These are phyloP conservation scores for Pseudonitzschia pungens DNA, from an alignment of 108 stramenopile genomes.

Conservation along the genomic window DNA sequence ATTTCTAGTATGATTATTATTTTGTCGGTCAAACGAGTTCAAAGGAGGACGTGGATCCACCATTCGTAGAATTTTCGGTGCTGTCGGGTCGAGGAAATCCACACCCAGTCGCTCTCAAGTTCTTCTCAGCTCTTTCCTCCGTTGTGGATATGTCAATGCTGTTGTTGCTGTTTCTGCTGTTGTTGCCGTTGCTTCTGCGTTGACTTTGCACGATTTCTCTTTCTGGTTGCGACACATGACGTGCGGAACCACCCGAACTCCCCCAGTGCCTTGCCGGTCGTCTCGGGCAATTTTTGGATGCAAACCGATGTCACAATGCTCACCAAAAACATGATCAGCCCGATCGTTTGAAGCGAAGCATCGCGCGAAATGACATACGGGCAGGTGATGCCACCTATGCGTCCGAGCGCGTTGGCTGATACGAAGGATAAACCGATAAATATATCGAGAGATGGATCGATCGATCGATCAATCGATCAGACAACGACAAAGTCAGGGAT, in stretches of 20 bases:
- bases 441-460: neutral
- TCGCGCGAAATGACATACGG: constrained; percentile 46
- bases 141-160: neutral
- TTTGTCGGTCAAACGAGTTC: no score
- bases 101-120: no score
- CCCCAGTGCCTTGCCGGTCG: constrained; percentile 37
- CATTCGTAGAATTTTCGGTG: no score
- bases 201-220: neutral
- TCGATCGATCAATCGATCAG: neutral
- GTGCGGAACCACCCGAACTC: neutral
- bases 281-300: constrained; percentile 33
- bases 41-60: no score
- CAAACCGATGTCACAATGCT: constrained; percentile 22
- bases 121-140: no score
- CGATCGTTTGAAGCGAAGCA: constrained; percentile 29
- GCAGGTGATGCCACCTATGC: constrained; percentile 44
- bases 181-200: neutral
- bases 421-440: neutral
- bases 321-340: constrained; percentile 32
- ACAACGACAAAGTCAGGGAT: neutral
- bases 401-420: constrained; percentile 50
- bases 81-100: no score
- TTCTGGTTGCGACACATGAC: no score
- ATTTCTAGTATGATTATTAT: no score
- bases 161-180: neutral